phyloP scores from a whole-genome alignment of 164 flowering plant species.

The Kingdonia uniflora region DNA sequence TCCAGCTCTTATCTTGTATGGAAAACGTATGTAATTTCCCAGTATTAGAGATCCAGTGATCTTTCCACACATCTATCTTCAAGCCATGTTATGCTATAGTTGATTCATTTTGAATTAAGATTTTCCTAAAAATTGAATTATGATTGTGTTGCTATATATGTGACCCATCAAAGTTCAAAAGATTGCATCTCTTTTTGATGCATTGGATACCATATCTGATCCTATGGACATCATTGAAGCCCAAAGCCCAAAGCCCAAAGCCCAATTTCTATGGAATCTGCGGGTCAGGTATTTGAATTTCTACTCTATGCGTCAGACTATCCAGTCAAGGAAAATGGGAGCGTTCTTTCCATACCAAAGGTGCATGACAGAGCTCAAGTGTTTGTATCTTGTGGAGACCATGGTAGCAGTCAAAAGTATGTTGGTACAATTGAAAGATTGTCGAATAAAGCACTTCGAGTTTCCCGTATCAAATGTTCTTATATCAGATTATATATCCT shows the following conservation, averaged over 20 bases:
- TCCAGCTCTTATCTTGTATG: no score
- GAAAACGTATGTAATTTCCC: no score
- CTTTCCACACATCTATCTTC: no score
- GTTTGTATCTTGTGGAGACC: slow-evolving; percentile 56
- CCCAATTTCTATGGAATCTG: background rate
- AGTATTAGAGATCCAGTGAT: no score
- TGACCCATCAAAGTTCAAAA: background rate
- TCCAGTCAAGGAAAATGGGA: background rate
- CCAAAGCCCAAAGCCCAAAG: no score
- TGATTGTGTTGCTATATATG: no score
- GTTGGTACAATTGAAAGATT: slow-evolving; percentile 64
- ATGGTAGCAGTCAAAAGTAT: slow-evolving; percentile 32
- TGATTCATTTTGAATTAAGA: no score
- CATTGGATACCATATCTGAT: background rate
- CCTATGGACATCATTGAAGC: background rate
- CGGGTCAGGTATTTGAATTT: background rate
- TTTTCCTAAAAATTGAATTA: no score
- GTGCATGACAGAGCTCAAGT: slow-evolving; percentile 95
- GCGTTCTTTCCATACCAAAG: background rate
- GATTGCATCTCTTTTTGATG: background rate
- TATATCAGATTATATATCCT: no score
- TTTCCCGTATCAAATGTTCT: no score
- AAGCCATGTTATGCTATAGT: no score
- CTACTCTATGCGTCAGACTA: background rate
- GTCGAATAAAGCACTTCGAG: slow-evolving; percentile 55